A percentile compares a stretch with the other conserved stretches of the same genome.
These are phyloP conservation scores for Pseudodiploospora longispora DNA, from an alignment of 2,329 filamentous ascomycete species.

Conservation along the genomic window DNA sequence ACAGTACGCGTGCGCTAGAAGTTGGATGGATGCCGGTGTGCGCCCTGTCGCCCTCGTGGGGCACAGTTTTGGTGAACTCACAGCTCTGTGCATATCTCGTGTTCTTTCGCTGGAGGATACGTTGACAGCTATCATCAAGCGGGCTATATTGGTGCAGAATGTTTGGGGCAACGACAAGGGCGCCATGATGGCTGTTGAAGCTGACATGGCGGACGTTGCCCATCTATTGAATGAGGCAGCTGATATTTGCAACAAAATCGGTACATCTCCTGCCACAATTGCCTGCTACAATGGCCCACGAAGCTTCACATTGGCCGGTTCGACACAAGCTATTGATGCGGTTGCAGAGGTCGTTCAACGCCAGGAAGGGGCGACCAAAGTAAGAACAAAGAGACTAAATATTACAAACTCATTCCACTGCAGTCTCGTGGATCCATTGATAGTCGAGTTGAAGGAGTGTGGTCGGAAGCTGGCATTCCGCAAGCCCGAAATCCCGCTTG, in stretches of 20 bases:
- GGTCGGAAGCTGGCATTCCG: constrained; percentile 10
- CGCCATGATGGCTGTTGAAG: constrained; percentile 31
- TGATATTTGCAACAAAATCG: constrained; percentile 10
- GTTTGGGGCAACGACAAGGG: constrained; percentile 28
- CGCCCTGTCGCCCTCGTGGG: constrained; percentile 19
- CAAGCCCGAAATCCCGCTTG: constrained; percentile 4
- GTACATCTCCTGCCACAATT: constrained; percentile 17
- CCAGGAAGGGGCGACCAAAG: background rate
- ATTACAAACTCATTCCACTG: constrained; percentile 43
- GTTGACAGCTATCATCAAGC: constrained; percentile 18
- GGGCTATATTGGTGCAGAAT: constrained; percentile 23
- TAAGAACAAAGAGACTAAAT: constrained; percentile 29
- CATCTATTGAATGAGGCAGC: constrained; percentile 9
- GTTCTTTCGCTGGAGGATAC: constrained; percentile 22
- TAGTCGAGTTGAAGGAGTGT: constrained; percentile 16
- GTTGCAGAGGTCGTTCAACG: constrained; percentile 7
- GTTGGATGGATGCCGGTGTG: constrained; percentile 29
- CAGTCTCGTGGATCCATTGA: constrained; percentile 27
- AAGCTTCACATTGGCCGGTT: constrained; percentile 35
- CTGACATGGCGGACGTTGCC: constrained; percentile 12
- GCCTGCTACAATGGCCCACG: constrained; percentile 40
- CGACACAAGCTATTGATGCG: constrained; percentile 21
- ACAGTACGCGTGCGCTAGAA: constrained; percentile 27
- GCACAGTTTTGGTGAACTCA: constrained; percentile 35
- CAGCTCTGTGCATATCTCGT: constrained; percentile 28